Evolutionary conservation across 2,329 filamentous ascomycete species (phyloP).

Genomic region (Penicillium sp.): DNA sequence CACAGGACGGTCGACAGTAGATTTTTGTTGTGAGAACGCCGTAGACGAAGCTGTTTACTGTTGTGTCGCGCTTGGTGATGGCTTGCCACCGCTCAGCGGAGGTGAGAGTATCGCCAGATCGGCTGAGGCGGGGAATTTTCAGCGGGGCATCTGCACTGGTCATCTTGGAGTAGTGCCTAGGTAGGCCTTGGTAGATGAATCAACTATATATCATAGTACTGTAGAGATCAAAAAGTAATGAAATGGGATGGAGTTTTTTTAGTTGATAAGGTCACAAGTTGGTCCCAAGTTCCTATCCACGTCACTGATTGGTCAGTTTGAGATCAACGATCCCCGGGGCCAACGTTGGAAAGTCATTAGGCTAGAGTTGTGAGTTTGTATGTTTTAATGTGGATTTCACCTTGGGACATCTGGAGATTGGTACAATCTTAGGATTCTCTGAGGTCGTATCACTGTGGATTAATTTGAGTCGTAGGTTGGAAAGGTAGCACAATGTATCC

Average conservation of each 20-base stretch:
- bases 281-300: background rate
- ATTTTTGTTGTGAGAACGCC: conserved; percentile 57
- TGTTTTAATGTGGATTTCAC: too few species aligned
- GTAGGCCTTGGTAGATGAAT: background rate
- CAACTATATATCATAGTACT: background rate
- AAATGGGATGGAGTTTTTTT: background rate
- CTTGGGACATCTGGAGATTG: too few species aligned
- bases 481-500: too few species aligned
- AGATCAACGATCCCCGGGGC: conserved; percentile 26
- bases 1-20: conserved; percentile 58
- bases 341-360: background rate
- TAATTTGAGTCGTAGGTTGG: too few species aligned
- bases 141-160: conserved; percentile 14
- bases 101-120: conserved; percentile 19
- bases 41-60: conserved; percentile 55
- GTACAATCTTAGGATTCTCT: too few species aligned
- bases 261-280: background rate
- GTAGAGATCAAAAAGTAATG: background rate
- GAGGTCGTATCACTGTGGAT: too few species aligned
- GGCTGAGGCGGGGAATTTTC: conserved; percentile 25
- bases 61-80: conserved; percentile 45
- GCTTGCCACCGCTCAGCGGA: conserved; percentile 44
- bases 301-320: conserved; percentile 38
- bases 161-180: background rate
- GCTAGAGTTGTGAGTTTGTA: background rate